phyloP scores from a whole-genome alignment of 2,329 filamentous ascomycete genomes.

The Arthrinium puccinioides region DNA sequence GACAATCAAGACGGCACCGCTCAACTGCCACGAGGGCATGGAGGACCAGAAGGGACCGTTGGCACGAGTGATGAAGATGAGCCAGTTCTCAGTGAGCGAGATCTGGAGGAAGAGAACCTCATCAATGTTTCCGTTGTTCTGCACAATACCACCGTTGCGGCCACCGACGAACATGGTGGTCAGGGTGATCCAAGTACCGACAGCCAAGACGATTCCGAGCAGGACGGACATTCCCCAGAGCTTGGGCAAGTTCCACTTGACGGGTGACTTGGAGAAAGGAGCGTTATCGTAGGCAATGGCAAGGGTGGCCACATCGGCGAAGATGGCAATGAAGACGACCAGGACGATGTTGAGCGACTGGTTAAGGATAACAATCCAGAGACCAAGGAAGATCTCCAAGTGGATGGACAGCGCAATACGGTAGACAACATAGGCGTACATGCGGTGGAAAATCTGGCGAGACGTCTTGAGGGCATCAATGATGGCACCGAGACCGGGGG shows the following conservation, averaged over 20 bases:
- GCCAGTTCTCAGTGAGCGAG: slow-evolving; percentile 88
- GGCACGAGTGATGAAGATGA: slow-evolving; percentile 93
- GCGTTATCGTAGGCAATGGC: slow-evolving; percentile 93
- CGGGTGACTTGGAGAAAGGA: slow-evolving; percentile 74
- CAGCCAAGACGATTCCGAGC: slow-evolving; percentile 71
- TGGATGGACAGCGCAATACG: slow-evolving; percentile 89
- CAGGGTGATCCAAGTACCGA: slow-evolving; percentile 83
- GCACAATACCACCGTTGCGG: slow-evolving; percentile 69
- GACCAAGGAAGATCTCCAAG: slow-evolving; percentile 82
- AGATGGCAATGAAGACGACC: slow-evolving; percentile 91
- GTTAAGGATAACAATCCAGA: slow-evolving; percentile 88
- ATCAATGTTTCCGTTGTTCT: slow-evolving; percentile 80
- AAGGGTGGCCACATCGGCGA: slow-evolving; percentile 85
- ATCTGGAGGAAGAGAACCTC: slow-evolving; percentile 84
- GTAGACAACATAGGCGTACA: slow-evolving; percentile 95
- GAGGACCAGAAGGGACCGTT: slow-evolving; percentile 91
- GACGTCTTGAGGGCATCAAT: slow-evolving; percentile 90
- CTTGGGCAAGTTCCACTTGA: slow-evolving; percentile 94
- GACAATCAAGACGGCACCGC: slow-evolving; percentile 70
- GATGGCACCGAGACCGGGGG: slow-evolving; percentile 83
- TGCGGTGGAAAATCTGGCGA: slow-evolving; percentile 91
- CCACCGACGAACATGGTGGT: slow-evolving; percentile 67
- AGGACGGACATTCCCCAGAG: slow-evolving; percentile 89
- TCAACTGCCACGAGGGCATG: slow-evolving; percentile 78
- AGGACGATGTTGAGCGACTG: slow-evolving; percentile 76